Conservation (phyloP, 2,329 filamentous ascomycete species). For the Sporothrix globosa region DNA sequence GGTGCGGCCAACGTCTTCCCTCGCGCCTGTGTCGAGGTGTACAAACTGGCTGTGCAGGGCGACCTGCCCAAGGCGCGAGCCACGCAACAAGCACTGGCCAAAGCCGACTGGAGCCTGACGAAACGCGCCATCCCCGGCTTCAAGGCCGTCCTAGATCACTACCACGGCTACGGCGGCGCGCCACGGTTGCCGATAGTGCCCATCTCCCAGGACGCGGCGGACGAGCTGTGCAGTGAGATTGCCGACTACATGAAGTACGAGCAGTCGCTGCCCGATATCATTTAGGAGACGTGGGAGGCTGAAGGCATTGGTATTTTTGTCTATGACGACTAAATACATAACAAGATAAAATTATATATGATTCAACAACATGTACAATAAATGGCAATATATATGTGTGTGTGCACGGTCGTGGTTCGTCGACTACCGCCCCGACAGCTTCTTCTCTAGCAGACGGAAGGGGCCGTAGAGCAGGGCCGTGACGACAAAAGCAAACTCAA, state of each 20-base stretch:
- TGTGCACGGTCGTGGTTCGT: too few species aligned
- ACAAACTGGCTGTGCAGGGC: slow-evolving; percentile 73
- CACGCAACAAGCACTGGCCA: slow-evolving; percentile 73
- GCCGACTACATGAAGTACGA: slow-evolving; percentile 38
- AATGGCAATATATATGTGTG: too few species aligned
- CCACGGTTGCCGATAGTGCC: slow-evolving; percentile 71
- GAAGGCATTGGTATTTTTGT: too few species aligned
- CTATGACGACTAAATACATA: too few species aligned
- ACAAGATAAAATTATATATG: too few species aligned
- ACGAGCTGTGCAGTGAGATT: not conserved
- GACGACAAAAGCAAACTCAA: slow-evolving; percentile 50
- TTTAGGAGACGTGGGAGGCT: too few species aligned
- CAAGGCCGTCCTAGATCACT: slow-evolving; percentile 13
- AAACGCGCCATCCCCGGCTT: slow-evolving; percentile 82
- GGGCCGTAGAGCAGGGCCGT: slow-evolving; percentile 49
- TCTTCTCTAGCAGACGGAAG: slow-evolving; percentile 44
- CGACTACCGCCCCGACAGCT: not conserved
- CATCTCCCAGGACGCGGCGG: not conserved
- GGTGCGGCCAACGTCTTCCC: slow-evolving; percentile 83
- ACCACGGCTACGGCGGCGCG: slow-evolving; percentile 63
- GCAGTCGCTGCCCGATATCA: slow-evolving; percentile 52
- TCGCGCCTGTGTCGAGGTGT: slow-evolving; percentile 75
- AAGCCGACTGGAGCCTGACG: slow-evolving; percentile 79
- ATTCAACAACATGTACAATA: too few species aligned
- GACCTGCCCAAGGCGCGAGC: slow-evolving; percentile 73